Evolutionary conservation across 2,329 filamentous ascomycete genomes (phyloP), one percentile per base, ranked within the genome.

Genomic region (Botrytis fabae): DNA sequence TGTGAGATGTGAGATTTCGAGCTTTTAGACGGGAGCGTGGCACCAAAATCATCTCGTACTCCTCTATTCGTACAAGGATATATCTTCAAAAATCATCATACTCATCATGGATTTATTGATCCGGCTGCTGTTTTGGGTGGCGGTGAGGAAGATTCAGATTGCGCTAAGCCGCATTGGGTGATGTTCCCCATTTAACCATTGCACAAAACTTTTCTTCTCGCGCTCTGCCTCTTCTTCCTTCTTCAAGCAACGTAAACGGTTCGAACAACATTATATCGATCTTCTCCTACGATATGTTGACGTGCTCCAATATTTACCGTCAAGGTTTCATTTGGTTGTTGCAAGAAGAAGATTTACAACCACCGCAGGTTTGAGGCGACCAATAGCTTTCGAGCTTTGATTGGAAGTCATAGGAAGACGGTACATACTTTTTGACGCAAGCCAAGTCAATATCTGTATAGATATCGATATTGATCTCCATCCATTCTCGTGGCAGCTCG

Each of bases 361-460:
- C 51, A 79, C 78, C 80, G 78, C 79, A 80, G 78, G 80, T 81
- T 81, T 81, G 80, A 81, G 80, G 79, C 76, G 77, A 81, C 79
- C 78, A 78, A 78, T 75, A 80, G 78, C 77, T 77, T 74, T 78
- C 71, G 76, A 77, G 78, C 78, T 73, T 28, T 81, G 79, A 80
- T 78, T 80, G 78, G 78, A 78, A 78, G 79, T 77, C 79, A 81
- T 81, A 81, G 80, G 77, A 80, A 79, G 78, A 75, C 76, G 79
- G 77, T 60, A 80, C 77, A 80, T 75, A 51, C 44, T 66, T 44
- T 65, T 71, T 18, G 18, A 38, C 28, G 8, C 25, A 54, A 32
- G 51, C 51, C 51, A 28, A 57, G 51, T 28, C 51, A 28, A 57
- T 57, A 8, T 28, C n/a, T 28, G 18, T 54, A 12, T 28, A 10